Evolutionary conservation across 495 filamentous ascomycete species (phyloP), one percentile per base, ranked within the genome.

Genomic region (Hypomontagnella monticulosa): DNA sequence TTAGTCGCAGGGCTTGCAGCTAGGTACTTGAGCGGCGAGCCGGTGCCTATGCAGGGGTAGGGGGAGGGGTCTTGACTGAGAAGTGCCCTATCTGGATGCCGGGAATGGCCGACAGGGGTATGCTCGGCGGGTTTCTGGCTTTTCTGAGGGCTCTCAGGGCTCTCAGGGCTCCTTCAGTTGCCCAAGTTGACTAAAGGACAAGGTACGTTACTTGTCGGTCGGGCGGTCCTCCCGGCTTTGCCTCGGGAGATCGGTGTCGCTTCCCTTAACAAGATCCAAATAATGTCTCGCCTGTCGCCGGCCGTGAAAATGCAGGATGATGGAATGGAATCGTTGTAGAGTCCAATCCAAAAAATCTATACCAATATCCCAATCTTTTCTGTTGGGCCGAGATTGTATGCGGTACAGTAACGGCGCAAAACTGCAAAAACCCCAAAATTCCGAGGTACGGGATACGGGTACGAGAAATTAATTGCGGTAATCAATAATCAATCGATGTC

Each of bases 11-110:
- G 19, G 33, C 16, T 42, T 58, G 66, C 60, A 63, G 59, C 48
- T 63, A 63, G 59, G 41, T 63, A 54, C 53, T 58, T 27, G 49
- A 32, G 50, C 59, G 54, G 65, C 59, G 54, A 59, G 55, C n/a
- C 2, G 9, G 56, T 69, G 58, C 42, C 64, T 63, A 69, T 69
- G 66, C 66, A 69, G 66, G 66, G 66, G 33, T 30, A 61, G 42
- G 49, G 53, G 32, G 58, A 49, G 44, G 41, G 48, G 55, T 37
- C 33, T 19, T 18, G 43, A 32, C 12, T 37, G n/a, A 12, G 4
- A 46, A 30, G 51, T 38, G 9, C 12, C 42, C 11, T 16, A 19
- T 63, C 43, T 54, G 59, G 50, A 63, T 19, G 44, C 32, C 62
- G 62, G 56, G 41, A 55, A 33, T 61, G 50, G 18, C 63, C 63